Conservation (phyloP, 164 flowering plant species). For the Magnolia officinalis region DNA sequence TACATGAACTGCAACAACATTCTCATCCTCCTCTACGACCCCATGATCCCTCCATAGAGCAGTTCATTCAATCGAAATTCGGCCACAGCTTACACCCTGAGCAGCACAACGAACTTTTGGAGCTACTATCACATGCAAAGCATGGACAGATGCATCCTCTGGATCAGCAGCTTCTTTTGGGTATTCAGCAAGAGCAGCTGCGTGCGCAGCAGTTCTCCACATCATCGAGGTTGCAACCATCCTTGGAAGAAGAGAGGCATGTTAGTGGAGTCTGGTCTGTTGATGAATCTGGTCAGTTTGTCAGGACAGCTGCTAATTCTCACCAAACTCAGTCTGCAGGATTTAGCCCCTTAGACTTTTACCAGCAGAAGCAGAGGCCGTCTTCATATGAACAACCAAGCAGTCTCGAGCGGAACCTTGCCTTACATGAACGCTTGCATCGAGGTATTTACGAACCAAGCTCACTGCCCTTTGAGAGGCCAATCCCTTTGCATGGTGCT, state of each 20-base stretch:
- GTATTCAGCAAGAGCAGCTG: conserved; percentile 49
- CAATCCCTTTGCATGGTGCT: conserved; percentile 41
- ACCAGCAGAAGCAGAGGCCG: conserved; percentile 55
- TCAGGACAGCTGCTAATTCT: conserved; percentile 29
- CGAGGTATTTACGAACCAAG: conserved; percentile 54
- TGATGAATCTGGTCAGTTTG: conserved; percentile 51
- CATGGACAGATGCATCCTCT: conserved; percentile 50
- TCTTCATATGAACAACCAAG: conserved; percentile 22
- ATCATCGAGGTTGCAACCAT: conserved; percentile 48
- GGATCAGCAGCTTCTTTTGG: conserved; percentile 43
- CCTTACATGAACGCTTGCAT: conserved; percentile 50
- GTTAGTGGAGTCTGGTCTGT: conserved; percentile 52
- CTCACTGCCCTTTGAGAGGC: conserved; percentile 47
- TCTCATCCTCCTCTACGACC: conserved; percentile 43
- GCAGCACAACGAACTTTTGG: conserved; percentile 51
- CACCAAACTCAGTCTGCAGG: conserved; percentile 40
- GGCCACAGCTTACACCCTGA: conserved; percentile 51
- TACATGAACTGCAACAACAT: conserved; percentile 52
- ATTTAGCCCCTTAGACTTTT: conserved; percentile 41
- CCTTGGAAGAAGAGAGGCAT: conserved; percentile 54
- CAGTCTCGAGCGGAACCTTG: conserved; percentile 47
- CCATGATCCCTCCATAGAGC: conserved; percentile 58
- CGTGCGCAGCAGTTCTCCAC: conserved; percentile 50
- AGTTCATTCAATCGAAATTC: conserved; percentile 56
- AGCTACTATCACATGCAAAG: conserved; percentile 44